A percentile compares a stretch with the other conserved stretches of the same genome.
Conservation (phyloP, 2,329 filamentous ascomycete genomes). For the Phaeosphaeria sp. region DNA sequence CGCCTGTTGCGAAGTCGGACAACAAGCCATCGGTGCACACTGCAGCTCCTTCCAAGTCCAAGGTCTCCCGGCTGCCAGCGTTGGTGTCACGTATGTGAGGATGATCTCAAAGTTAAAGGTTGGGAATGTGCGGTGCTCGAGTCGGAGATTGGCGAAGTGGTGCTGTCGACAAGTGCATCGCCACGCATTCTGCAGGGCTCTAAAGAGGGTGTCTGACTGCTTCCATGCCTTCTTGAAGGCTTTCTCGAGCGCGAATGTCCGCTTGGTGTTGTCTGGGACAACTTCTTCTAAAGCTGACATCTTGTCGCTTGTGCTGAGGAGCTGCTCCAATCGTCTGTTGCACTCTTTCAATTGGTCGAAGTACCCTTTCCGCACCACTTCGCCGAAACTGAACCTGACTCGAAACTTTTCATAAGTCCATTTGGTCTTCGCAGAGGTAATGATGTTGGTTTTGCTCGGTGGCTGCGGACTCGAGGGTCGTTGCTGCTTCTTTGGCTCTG, state of each 20-base stretch:
- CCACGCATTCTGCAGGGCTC: conserved; percentile 25
- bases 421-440: background rate
- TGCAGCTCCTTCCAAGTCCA: conserved; percentile 23
- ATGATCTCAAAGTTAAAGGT: conserved; percentile 26
- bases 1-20: conserved; percentile 3
- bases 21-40: conserved; percentile 17
- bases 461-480: conserved; percentile 1
- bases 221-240: conserved; percentile 18
- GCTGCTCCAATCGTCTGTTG: conserved; percentile 26
- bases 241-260: conserved; percentile 10
- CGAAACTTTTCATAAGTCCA: conserved; percentile 21
- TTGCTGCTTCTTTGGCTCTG: background rate
- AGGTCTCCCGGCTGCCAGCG: background rate
- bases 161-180: conserved; percentile 27
- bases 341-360: conserved; percentile 23
- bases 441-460: background rate
- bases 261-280: conserved; percentile 7
- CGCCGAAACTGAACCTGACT: conserved; percentile 22
- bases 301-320: conserved; percentile 23
- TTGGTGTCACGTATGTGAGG: background rate
- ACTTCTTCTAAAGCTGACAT: conserved; percentile 13
- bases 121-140: conserved; percentile 28
- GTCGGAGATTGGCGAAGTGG: conserved; percentile 26
- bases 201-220: conserved; percentile 21
- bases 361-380: conserved; percentile 15